Percentiles rank a stretch among this genome's conserved stretches.
Evolutionary conservation across 495 filamentous ascomycete species (phyloP).

Genomic region (Penicillium herquei): DNA sequence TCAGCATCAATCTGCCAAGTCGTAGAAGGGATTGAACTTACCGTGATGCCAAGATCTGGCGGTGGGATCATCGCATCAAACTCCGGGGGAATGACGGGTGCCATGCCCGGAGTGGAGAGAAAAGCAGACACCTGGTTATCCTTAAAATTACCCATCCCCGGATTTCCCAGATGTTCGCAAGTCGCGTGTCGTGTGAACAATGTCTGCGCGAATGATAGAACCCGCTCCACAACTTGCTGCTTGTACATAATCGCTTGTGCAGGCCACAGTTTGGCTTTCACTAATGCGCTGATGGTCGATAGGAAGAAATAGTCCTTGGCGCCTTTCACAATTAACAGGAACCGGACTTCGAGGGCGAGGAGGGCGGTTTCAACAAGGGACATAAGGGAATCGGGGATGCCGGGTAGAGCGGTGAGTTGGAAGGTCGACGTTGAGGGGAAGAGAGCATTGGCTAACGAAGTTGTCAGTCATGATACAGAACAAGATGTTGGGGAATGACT

Average conservation of each 20-base stretch:
- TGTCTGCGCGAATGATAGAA: conserved; percentile 38
- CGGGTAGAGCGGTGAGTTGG: conserved; percentile 32
- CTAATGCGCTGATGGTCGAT: conserved; percentile 39
- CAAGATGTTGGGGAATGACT: not conserved
- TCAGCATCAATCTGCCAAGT: not conserved
- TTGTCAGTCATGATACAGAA: not conserved
- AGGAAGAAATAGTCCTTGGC: conserved; percentile 48
- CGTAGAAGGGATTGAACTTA: conserved; percentile 16
- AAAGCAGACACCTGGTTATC: conserved; percentile 37
- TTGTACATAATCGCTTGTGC: conserved; percentile 37
- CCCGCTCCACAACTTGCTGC: conserved; percentile 39
- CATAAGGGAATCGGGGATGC: conserved; percentile 36
- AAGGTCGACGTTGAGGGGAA: conserved; percentile 17
- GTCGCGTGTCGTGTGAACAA: conserved; percentile 37
- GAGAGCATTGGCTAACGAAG: conserved; percentile 4
- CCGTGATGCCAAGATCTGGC: conserved; percentile 26
- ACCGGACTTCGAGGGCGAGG: conserved; percentile 34
- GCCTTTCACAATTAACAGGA: conserved; percentile 39
- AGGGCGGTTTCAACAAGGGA: conserved; percentile 36
- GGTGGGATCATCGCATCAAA: conserved; percentile 26
- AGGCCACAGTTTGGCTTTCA: conserved; percentile 40
- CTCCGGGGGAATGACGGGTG: conserved; percentile 25
- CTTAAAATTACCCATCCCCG: conserved; percentile 35
- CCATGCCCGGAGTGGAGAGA: conserved; percentile 25
- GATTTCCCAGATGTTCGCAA: conserved; percentile 36